Evolutionary conservation across 1,284 basidiomycete species (phyloP), one percentile per base, ranked within the genome.

Genomic region (Cryptococcus sp.): DNA sequence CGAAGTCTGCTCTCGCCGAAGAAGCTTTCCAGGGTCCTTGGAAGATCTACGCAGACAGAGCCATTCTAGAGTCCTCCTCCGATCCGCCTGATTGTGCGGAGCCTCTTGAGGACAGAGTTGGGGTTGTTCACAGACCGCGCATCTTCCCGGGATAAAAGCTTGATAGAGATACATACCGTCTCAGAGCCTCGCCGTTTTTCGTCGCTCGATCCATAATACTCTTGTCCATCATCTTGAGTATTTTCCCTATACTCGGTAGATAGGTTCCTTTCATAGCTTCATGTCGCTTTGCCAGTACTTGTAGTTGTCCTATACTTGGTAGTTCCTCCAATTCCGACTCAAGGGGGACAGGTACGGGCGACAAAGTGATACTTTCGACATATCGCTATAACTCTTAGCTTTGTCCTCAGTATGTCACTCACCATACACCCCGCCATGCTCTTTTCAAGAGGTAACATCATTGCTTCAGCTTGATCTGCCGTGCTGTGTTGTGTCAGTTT

Each of bases 401-500:
- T 46, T 14, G 5, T 11, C 15, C 43, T 35, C 8, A 23, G 4
- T n/a, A 30, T 36, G 15, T 11, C 11, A 57, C 65, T 55, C 23
- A 71, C 71, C 13, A 57, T 57, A 35, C 68, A 66, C 13, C 67
- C 68, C 8, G 35, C 46, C 42, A 68, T 46, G 44, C 66, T 72
- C 72, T 92, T 95, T 78, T 96, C 90, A 60, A 98, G 76, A 67
- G 90, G 91, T 33, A 86, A 84, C 90, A 98, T 94, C 92, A 98
- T 95, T 33, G 89, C 90, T 69, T 94, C 88, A 36, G 92, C 92
- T 74, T 97, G 93, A 60, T 89, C 86, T 11, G 72, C 73, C 0
- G 74, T 67, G 3, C 73, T 76, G 53, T 23, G 23, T 46, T 4
- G 10, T 10, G 38, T 41, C 38, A 41, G 38, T 10, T 41, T n/a